These are phyloP conservation scores for Xylariomycetidae sp. DNA, from an alignment of 2,329 filamentous ascomycete genomes.

Conservation along the genomic window DNA sequence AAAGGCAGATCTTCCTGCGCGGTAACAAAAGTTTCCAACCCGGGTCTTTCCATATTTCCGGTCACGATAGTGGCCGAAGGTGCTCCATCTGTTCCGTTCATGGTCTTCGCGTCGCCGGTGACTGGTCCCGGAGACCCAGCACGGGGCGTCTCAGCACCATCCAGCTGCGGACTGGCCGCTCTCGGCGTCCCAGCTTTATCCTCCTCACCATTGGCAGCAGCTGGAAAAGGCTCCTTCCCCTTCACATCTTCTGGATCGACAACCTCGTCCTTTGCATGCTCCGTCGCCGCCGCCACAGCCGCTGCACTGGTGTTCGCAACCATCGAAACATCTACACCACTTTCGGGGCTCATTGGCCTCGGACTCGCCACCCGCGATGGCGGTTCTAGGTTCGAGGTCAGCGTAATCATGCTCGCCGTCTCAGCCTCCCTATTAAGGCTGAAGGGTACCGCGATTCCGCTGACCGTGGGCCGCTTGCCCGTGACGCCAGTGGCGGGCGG, in stretches of 20 bases:
- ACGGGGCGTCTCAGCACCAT: conserved; percentile 6
- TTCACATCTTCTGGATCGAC: conserved; percentile 10
- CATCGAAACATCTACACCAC: conserved; percentile 4
- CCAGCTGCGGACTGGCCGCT: conserved; percentile 8
- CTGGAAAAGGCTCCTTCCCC: conserved; percentile 8
- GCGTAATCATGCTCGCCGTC: conserved; percentile 67
- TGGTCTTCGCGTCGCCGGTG: conserved; percentile 3
- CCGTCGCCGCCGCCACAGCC: conserved; percentile 3
- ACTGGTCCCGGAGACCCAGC: too few species aligned
- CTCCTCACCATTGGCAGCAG: conserved; percentile 7
- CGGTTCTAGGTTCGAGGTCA: conserved; percentile 41
- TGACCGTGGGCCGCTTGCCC: conserved; percentile 61
- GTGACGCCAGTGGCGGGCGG: conserved; percentile 46
- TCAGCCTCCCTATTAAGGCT: conserved; percentile 59
- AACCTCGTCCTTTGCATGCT: conserved; percentile 12
- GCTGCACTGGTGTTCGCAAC: conserved; percentile 8
- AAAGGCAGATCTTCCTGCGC: conserved; percentile 41
- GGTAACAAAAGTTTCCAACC: conserved; percentile 52
- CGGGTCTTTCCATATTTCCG: conserved; percentile 16
- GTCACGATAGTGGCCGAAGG: neutral
- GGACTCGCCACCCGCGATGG: conserved; percentile 27
- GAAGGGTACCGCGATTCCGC: conserved; percentile 70
- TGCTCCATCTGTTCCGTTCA: conserved; percentile 4
- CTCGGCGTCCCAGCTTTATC: conserved; percentile 8
- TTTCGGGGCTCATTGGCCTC: conserved; percentile 19